phyloP scores from a whole-genome alignment of 108 stramenopile genomes.

The Cyclotella baltica region DNA sequence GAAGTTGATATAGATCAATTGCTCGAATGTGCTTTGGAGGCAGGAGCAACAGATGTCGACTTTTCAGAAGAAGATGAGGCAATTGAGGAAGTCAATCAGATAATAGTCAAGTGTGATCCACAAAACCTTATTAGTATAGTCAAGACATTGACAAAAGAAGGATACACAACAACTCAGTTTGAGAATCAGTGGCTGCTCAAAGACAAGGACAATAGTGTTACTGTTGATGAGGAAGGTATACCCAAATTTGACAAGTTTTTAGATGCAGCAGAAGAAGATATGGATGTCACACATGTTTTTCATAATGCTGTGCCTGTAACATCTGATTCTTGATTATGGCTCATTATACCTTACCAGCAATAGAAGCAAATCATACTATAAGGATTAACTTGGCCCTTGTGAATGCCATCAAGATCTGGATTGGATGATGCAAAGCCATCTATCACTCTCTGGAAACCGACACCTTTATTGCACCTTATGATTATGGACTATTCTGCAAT shows the following conservation, averaged over 20 bases:
- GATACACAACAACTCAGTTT: conserved; percentile 55
- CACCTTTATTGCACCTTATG: too few relatives aligned
- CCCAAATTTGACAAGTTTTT: conserved; percentile 65
- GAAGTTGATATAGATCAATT: conserved; percentile 65
- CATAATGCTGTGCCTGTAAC: conserved; percentile 58
- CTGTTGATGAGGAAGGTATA: conserved; percentile 47
- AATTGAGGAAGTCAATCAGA: conserved; percentile 33
- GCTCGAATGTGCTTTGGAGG: conserved; percentile 73
- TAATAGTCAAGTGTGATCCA: conserved; percentile 65
- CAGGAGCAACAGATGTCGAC: conserved; percentile 73
- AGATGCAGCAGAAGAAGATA: conserved; percentile 66
- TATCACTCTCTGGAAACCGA: too few relatives aligned
- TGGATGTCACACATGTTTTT: conserved; percentile 74
- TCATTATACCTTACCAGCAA: background rate
- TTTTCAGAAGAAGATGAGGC: conserved; percentile 31
- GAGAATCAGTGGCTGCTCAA: conserved; percentile 67
- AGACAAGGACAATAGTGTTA: conserved; percentile 51
- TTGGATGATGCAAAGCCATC: too few relatives aligned
- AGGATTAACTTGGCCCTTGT: background rate
- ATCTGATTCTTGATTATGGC: background rate
- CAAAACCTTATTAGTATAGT: conserved; percentile 60
- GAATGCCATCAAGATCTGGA: too few relatives aligned
- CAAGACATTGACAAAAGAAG: conserved; percentile 41
- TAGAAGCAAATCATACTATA: background rate
- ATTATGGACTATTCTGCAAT: too few relatives aligned